A percentile compares a stretch with the other conserved stretches of the same genome.
Evolutionary conservation across 306 rosid genomes (phyloP).

Genomic region (Canavalia gladiata): DNA sequence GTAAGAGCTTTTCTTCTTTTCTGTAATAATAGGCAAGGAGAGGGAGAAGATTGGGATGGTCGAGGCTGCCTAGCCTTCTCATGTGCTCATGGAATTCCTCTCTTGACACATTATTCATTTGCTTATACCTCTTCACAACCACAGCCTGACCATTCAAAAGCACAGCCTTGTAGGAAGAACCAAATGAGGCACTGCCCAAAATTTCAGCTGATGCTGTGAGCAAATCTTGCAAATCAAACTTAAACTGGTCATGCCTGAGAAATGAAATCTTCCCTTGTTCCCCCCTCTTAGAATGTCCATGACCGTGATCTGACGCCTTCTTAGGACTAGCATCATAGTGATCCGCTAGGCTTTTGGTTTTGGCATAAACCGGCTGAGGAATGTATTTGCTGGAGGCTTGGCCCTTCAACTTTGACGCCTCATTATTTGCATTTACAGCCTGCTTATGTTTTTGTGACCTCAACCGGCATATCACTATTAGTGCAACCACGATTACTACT

Average conservation of each 20-base stretch:
- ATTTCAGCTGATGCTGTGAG: constrained; percentile 85
- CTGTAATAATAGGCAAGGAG: constrained; percentile 79
- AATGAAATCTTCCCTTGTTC: constrained; percentile 72
- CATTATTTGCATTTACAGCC: background rate
- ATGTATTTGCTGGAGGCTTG: constrained; percentile 35
- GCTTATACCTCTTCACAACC: constrained; percentile 91
- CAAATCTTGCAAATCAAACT: constrained; percentile 82
- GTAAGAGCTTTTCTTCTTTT: constrained; percentile 87
- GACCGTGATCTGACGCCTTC: background rate
- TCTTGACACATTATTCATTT: constrained; percentile 79
- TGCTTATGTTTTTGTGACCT: constrained; percentile 23
- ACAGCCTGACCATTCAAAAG: constrained; percentile 59
- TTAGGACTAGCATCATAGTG: constrained; percentile 34
- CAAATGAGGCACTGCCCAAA: constrained; percentile 87
- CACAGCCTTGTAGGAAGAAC: constrained; percentile 87
- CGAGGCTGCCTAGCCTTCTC: constrained; percentile 76
- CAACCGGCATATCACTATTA: constrained; percentile 48
- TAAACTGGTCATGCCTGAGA: constrained; percentile 58
- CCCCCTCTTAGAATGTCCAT: constrained; percentile 50
- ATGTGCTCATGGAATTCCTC: constrained; percentile 89
- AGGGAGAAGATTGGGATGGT: constrained; percentile 80
- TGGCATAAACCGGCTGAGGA: constrained; percentile 33
- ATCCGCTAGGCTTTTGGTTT: constrained; percentile 50
- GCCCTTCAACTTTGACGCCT: constrained; percentile 24
- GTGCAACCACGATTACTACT: constrained; percentile 35